These are phyloP conservation scores for Malus asiatica DNA, from an alignment of 306 rosid species.

Conservation along the genomic window DNA sequence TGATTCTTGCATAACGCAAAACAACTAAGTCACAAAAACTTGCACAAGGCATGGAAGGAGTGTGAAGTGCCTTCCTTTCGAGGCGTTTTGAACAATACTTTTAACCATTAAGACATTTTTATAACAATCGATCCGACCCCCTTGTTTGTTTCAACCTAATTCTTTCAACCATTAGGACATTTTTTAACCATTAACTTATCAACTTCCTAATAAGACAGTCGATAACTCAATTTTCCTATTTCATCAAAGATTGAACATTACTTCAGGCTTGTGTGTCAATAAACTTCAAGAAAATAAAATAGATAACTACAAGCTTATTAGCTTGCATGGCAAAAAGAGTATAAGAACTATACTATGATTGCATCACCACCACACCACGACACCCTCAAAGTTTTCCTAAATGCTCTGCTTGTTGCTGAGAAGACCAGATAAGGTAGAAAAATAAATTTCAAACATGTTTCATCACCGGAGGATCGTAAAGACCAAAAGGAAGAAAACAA, in stretches of 20 bases:
- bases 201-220: not conserved
- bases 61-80: not conserved
- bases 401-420: not conserved
- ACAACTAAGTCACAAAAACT: not conserved
- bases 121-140: not conserved
- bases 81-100: not conserved
- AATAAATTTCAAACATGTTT: not conserved
- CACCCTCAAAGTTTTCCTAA: not conserved
- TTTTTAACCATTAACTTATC: too few species aligned
- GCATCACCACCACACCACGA: not conserved
- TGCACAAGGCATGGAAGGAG: not conserved
- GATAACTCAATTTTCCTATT: not conserved
- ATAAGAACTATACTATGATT: not conserved
- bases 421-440: not conserved
- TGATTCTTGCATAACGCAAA: not conserved
- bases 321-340: not conserved
- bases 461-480: not conserved
- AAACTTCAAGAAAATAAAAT: not conserved
- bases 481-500: constrained; percentile 4
- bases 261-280: not conserved
- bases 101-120: not conserved
- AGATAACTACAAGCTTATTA: not conserved
- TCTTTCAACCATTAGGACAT: not conserved
- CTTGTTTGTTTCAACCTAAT: not conserved
- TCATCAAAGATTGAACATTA: not conserved